A percentile compares a stretch with the other conserved stretches of the same genome.
Conservation (phyloP, 164 flowering plant genomes). For the Sextonia rubra region DNA sequence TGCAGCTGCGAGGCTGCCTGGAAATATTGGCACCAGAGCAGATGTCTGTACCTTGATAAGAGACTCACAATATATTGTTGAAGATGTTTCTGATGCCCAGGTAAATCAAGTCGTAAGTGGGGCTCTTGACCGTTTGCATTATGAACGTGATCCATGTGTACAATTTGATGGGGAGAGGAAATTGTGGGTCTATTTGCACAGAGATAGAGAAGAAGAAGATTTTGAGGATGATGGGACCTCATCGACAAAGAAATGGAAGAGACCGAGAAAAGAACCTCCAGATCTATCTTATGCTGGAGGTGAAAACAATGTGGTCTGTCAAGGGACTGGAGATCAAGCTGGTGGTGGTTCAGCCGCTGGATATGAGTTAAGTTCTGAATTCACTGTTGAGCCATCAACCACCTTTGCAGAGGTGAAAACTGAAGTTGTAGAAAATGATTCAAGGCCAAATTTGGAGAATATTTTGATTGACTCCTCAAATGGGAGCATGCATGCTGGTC, state of each 20-base stretch:
- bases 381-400: slow-evolving; percentile 46
- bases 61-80: slow-evolving; percentile 94
- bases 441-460: slow-evolving; percentile 30
- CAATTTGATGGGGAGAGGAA: slow-evolving; percentile 84
- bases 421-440: slow-evolving; percentile 34
- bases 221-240: slow-evolving; percentile 98
- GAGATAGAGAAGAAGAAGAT: slow-evolving; percentile 97
- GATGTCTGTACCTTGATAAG: slow-evolving; percentile 95
- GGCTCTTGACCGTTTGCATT: slow-evolving; percentile 94
- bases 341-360: slow-evolving; percentile 25
- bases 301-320: slow-evolving; percentile 43
- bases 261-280: slow-evolving; percentile 67
- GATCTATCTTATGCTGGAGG: slow-evolving; percentile 56
- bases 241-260: slow-evolving; percentile 97
- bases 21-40: slow-evolving; percentile 97
- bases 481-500: slow-evolving; percentile 24
- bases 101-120: slow-evolving; percentile 95
- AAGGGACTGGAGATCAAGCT: slow-evolving; percentile 45
- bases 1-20: slow-evolving; percentile 97
- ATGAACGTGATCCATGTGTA: slow-evolving; percentile 99
- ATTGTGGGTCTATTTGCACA: slow-evolving; percentile 91
- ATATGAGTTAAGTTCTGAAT: slow-evolving; percentile 53
- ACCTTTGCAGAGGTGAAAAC: slow-evolving; percentile 32
- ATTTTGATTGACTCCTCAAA: slow-evolving; percentile 29
- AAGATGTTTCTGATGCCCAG: slow-evolving; percentile 88